Conservation (phyloP, 768 basidiomycete species). For the Gyrodon lividus region DNA sequence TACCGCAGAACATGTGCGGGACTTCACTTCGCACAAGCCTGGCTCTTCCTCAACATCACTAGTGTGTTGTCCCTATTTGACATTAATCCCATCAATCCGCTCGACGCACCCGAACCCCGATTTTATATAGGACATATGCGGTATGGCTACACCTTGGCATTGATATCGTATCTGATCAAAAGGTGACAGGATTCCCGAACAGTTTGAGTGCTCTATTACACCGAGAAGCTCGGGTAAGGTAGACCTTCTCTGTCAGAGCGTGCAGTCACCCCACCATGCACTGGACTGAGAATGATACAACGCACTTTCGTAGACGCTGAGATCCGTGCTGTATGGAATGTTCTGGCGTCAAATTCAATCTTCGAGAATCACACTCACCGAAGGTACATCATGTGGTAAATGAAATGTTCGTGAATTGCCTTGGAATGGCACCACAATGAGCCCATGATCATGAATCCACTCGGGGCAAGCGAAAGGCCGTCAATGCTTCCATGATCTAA, state of each 20-base stretch:
- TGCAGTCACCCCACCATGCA: neutral
- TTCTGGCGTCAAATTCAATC: neutral
- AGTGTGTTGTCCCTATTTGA: neutral
- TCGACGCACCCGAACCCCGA: neutral
- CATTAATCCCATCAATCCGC: neutral
- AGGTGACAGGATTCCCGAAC: neutral
- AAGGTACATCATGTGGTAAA: no score
- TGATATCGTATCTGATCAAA: neutral
- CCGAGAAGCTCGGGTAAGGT: neutral
- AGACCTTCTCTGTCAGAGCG: neutral
- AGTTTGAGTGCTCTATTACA: neutral
- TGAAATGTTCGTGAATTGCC: no score
- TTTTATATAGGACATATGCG: neutral
- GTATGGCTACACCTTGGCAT: neutral
- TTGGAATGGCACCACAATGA: no score
- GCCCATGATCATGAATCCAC: no score
- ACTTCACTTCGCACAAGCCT: neutral
- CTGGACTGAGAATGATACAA: neutral
- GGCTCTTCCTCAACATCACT: neutral
- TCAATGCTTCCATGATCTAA: no score
- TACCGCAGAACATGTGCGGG: neutral
- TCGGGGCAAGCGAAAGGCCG: no score
- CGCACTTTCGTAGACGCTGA: neutral
- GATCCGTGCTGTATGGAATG: neutral
- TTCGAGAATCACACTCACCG: neutral